phyloP scores from a whole-genome alignment of 208 protist genomes.

The Wallacemonas rigidus region DNA sequence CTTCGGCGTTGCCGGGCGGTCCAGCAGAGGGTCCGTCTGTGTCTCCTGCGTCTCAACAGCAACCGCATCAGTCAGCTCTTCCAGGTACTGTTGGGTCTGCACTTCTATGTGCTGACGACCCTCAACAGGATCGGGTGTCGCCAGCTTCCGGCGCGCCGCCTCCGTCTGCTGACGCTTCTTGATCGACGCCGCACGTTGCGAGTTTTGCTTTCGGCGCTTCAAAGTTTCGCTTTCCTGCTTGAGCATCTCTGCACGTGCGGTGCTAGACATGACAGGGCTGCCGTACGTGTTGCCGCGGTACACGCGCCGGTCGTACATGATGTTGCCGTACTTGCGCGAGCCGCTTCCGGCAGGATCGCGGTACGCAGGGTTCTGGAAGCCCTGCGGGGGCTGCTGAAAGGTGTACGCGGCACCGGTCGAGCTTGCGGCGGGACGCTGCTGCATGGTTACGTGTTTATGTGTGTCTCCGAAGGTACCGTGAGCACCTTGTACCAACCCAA shows the following conservation, averaged over 20 bases:
- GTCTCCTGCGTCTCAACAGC: slow-evolving; percentile 86
- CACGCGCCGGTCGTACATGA: slow-evolving; percentile 96
- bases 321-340: slow-evolving; percentile 87
- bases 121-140: slow-evolving; percentile 87
- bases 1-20: slow-evolving; percentile 93
- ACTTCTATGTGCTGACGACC: slow-evolving; percentile 92
- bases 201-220: slow-evolving; percentile 65
- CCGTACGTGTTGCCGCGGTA: slow-evolving; percentile 96
- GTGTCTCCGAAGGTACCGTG: neutral
- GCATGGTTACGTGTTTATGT: slow-evolving; percentile 7
- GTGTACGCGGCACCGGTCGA: slow-evolving; percentile 79
- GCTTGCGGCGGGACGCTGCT: slow-evolving; percentile 32
- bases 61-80: slow-evolving; percentile 93
- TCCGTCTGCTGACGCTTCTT: slow-evolving; percentile 72
- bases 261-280: slow-evolving; percentile 80
- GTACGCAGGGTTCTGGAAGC: slow-evolving; percentile 80
- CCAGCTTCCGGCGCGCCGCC: slow-evolving; percentile 51
- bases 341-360: slow-evolving; percentile 55
- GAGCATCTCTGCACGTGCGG: slow-evolving; percentile 68
- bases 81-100: slow-evolving; percentile 97
- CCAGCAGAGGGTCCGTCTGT: slow-evolving; percentile 96
- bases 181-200: slow-evolving; percentile 56
- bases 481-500: neutral
- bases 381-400: slow-evolving; percentile 88
- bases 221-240: slow-evolving; percentile 61